Percentiles rank a stretch among this genome's conserved stretches.
These are phyloP conservation scores for Effrenium voratum DNA, from an alignment of 73 alveolate species.

Conservation along the genomic window DNA sequence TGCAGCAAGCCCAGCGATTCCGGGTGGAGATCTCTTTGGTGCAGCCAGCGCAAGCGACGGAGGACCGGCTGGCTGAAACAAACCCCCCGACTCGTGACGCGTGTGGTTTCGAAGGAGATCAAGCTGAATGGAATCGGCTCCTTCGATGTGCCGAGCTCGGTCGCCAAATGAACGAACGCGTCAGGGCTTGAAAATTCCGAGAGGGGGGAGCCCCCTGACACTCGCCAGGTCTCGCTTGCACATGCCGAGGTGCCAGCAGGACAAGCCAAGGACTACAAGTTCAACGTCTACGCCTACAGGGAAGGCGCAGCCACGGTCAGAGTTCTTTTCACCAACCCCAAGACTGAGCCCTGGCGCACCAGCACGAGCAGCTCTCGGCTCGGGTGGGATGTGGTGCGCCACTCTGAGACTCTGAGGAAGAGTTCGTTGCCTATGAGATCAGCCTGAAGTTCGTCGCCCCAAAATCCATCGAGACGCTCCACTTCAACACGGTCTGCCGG, in stretches of 20 bases:
- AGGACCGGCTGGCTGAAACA: neutral
- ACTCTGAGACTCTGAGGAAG: neutral
- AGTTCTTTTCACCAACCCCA: neutral
- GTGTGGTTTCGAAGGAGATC: neutral
- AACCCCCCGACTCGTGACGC: neutral
- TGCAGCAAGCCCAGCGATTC: slow-evolving; percentile 33
- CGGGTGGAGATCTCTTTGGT: neutral
- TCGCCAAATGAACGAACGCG: neutral
- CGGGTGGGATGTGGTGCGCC: neutral
- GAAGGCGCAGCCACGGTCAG: slow-evolving; percentile 11
- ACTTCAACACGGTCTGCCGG: slow-evolving; percentile 23
- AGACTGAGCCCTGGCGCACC: neutral
- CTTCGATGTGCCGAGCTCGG: neutral
- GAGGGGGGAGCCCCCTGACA: neutral
- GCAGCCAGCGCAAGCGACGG: slow-evolving; percentile 20
- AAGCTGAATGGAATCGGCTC: slow-evolving; percentile 35
- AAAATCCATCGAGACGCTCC: neutral
- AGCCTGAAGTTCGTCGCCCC: slow-evolving; percentile 20
- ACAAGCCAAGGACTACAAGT: slow-evolving; percentile 55
- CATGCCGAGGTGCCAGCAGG: slow-evolving; percentile 2
- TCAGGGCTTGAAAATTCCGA: neutral
- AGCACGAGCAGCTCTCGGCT: too few species aligned
- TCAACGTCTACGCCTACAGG: slow-evolving; percentile 26
- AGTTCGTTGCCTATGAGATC: slow-evolving; percentile 7
- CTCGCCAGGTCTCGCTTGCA: neutral